Conservation (phyloP, 78 protist species). For the Tieghemostelium lacteum region DNA sequence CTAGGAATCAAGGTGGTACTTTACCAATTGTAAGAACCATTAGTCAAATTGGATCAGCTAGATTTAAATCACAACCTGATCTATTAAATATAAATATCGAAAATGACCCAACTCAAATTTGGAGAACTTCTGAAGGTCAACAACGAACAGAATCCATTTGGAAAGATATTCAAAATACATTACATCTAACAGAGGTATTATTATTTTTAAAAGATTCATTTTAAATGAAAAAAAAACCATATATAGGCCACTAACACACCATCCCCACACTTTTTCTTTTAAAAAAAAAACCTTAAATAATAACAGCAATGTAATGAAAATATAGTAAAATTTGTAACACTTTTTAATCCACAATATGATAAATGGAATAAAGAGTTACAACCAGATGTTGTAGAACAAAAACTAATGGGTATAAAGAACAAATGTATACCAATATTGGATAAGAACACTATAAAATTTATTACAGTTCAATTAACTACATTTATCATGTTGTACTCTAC, state of each 20-base stretch:
- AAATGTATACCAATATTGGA: conserved; percentile 28
- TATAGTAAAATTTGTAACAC: conserved; percentile 26
- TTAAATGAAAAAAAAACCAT: neutral
- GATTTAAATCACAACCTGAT: conserved; percentile 59
- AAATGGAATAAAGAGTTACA: conserved; percentile 62
- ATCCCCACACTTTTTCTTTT: neutral
- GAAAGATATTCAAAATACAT: conserved; percentile 12
- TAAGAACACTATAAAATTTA: neutral
- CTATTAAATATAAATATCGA: neutral
- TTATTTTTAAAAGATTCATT: neutral
- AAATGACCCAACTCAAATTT: conserved; percentile 12
- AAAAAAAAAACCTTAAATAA: neutral
- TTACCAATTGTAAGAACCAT: too few relatives aligned
- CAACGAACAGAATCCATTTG: conserved; percentile 24
- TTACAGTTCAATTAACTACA: conserved; percentile 19
- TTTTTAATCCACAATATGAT: conserved; percentile 57
- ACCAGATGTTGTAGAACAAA: conserved; percentile 11
- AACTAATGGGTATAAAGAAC: neutral
- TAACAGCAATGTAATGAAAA: neutral
- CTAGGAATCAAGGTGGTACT: too few relatives aligned
- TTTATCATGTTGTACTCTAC: conserved; percentile 21
- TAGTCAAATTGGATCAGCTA: conserved; percentile 60
- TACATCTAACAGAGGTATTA: neutral
- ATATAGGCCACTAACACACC: neutral
- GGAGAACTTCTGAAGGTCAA: conserved; percentile 32